Conservation (phyloP, 2,329 filamentous ascomycete genomes). For the Nothophaeocryptopus gaeumannii region DNA sequence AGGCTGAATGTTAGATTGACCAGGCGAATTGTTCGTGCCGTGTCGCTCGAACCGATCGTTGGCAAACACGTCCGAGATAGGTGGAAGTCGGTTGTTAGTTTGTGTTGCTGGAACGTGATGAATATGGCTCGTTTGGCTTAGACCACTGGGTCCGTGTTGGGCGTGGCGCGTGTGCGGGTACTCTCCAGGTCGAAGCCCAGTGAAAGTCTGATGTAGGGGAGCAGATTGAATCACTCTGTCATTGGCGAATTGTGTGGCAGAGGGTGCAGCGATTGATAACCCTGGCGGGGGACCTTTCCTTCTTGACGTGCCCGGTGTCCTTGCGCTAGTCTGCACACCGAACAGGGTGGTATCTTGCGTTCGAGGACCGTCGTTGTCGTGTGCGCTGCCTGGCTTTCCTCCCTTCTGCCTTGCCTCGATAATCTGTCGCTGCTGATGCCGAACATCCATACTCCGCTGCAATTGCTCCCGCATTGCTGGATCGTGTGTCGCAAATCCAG, state of each 20-base stretch:
- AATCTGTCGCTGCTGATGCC: conserved; percentile 90
- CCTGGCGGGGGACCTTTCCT: conserved; percentile 79
- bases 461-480: conserved; percentile 95
- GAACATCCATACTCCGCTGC: conserved; percentile 86
- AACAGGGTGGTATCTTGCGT: conserved; percentile 43
- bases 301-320: conserved; percentile 70
- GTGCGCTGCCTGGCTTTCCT: conserved; percentile 55
- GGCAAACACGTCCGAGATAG: conserved; percentile 91
- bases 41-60: conserved; percentile 61
- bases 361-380: conserved; percentile 32
- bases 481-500: conserved; percentile 93
- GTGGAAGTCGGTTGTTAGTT: conserved; percentile 86
- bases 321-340: conserved; percentile 44
- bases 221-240: conserved; percentile 97
- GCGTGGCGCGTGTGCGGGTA: conserved; percentile 37
- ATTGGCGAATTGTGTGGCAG: conserved; percentile 85
- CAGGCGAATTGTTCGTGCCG: conserved; percentile 53
- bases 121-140: conserved; percentile 83
- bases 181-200: conserved; percentile 72
- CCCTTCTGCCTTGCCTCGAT: conserved; percentile 93
- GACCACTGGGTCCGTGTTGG: conserved; percentile 76
- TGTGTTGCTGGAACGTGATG: conserved; percentile 85
- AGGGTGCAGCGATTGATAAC: conserved; percentile 90
- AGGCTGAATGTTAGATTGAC: conserved; percentile 61
- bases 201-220: conserved; percentile 91